Base-by-base conservation (phyloP, 2,329 filamentous ascomycete species). In the Sarocladium kiliense region DNA sequence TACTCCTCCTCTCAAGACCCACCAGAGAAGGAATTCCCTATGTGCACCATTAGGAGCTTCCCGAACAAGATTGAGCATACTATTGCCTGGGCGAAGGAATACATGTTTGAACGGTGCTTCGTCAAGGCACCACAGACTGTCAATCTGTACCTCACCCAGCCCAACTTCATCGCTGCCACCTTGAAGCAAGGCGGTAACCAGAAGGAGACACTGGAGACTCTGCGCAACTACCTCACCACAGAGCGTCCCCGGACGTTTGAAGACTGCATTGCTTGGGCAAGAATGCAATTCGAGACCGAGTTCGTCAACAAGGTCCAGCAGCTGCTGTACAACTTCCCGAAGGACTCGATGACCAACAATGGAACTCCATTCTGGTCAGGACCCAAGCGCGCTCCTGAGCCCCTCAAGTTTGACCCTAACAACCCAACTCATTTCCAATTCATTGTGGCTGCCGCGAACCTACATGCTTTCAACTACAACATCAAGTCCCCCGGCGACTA, bases 61-160 rank as follows among this genome's bases (percentile, higher is more conserved):
- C 94, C 94, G 57, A 99, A 99, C 79, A 88, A 88, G 65, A 99
- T 99, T 65, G 92, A 99, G 74, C 94, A 99, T 72, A 97, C 94
- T 1, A 99, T 99, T 69, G 94, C 94, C 2, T 99, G 94, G 94
- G 87, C 92, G 37, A 90, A 95, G 65, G 94, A 97, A 70, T 74
- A 76, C 64, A 82, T 96, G 61, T 99, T 99, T 74, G 91, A 97
- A 74, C 87, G 86, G 26, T 91, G 87, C 62, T 99, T 97, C 65
- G 91, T 96, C 63, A 94, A 93, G 63, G 91, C 91, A 30, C 89
- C 94, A 0, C 91, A 97, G 73, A 89, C 91, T 34, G 93, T 94
- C 67, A 99, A 99, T 70, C 79, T 96, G 57, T 97, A 99, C 70
- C 79, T 99, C 62, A 89, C 87, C 1, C 89, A 97, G 71, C 86